A percentile compares a stretch with the other conserved stretches of the same genome.
phyloP scores from a whole-genome alignment of 2,329 filamentous ascomycete species.

The Epichloe sp. region DNA sequence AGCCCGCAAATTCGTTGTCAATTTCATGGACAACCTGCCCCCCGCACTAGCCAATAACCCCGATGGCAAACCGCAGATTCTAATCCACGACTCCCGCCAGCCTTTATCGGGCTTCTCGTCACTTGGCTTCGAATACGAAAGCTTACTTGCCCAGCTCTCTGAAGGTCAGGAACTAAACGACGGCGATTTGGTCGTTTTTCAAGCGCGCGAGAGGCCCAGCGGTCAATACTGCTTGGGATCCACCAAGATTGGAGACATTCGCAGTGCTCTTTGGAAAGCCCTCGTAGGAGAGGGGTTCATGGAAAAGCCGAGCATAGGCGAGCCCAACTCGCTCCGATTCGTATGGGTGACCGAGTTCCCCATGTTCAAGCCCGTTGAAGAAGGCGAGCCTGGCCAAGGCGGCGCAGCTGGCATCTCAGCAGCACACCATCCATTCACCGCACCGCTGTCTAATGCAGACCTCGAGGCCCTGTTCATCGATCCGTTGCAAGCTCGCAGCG shows the following conservation, averaged over 20 bases:
- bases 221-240: conserved; percentile 49
- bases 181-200: conserved; percentile 70
- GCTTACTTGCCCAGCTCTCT: conserved; percentile 26
- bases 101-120: conserved; percentile 66
- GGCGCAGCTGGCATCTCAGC: conserved; percentile 68
- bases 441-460: conserved; percentile 59
- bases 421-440: conserved; percentile 93
- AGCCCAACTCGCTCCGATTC: conserved; percentile 43
- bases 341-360: conserved; percentile 87
- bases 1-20: conserved; percentile 47
- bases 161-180: conserved; percentile 31
- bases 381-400: conserved; percentile 61
- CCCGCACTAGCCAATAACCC: conserved; percentile 53
- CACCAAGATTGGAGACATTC: conserved; percentile 56
- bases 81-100: conserved; percentile 59
- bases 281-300: conserved; percentile 53
- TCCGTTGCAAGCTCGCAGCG: conserved; percentile 61
- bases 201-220: conserved; percentile 55
- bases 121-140: conserved; percentile 55
- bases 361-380: conserved; percentile 66
- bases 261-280: conserved; percentile 54
- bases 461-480: conserved; percentile 60
- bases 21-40: conserved; percentile 56
- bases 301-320: conserved; percentile 22
- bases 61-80: conserved; percentile 66